Conservation (phyloP, 495 filamentous ascomycete genomes). For the Amorphotheca resinae region DNA sequence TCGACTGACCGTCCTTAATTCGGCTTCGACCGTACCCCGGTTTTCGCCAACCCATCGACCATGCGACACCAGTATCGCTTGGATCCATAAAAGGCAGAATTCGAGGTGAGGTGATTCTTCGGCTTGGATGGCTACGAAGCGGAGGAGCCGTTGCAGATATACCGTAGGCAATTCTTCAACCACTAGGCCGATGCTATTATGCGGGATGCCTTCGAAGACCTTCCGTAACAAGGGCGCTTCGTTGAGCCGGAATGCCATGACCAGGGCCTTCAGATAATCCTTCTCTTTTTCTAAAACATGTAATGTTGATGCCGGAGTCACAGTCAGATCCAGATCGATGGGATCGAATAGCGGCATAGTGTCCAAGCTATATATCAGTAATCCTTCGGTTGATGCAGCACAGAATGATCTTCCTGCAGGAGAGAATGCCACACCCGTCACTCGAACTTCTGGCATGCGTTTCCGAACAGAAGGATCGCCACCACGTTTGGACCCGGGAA, state of each 20-base stretch:
- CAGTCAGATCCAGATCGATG: constrained; percentile 85
- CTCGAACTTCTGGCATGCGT: constrained; percentile 71
- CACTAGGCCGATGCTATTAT: constrained; percentile 61
- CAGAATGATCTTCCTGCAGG: constrained; percentile 85
- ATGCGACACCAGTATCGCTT: constrained; percentile 68
- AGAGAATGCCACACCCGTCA: constrained; percentile 73
- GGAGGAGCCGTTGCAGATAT: constrained; percentile 71
- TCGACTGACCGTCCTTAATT: constrained; percentile 66
- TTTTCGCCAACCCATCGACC: constrained; percentile 75
- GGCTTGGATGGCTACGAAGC: constrained; percentile 76
- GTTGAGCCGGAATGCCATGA: constrained; percentile 95
- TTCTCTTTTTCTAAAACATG: constrained; percentile 57
- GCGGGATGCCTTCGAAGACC: constrained; percentile 76
- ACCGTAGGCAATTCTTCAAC: constrained; percentile 69
- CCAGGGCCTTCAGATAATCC: constrained; percentile 80
- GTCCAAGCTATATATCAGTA: constrained; percentile 86
- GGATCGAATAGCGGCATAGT: constrained; percentile 75
- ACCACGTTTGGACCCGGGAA: constrained; percentile 74
- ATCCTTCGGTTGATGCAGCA: constrained; percentile 85
- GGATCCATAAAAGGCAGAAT: constrained; percentile 86
- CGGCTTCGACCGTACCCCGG: constrained; percentile 58
- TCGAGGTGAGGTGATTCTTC: constrained; percentile 88
- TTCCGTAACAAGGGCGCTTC: constrained; percentile 60
- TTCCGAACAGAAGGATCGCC: constrained; percentile 71
- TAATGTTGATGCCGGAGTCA: constrained; percentile 74